These are phyloP conservation scores for Endocladia muricata DNA, from an alignment of 31 red algal genomes.

Conservation along the genomic window DNA sequence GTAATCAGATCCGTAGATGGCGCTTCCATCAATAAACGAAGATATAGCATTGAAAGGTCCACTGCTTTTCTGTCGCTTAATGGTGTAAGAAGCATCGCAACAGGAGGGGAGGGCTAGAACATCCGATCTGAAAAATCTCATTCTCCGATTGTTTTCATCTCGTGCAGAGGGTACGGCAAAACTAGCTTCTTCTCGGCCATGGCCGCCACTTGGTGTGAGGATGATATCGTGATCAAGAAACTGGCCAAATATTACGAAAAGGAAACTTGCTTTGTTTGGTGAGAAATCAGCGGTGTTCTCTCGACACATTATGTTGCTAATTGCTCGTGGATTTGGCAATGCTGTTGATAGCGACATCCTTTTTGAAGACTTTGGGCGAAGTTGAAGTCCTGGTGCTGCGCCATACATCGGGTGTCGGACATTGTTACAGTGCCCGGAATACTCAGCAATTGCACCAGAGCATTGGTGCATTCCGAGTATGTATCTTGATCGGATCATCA, in stretches of 20 bases:
- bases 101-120: neutral
- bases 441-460: neutral
- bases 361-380: neutral
- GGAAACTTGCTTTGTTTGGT: neutral
- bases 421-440: neutral
- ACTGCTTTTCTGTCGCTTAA: neutral
- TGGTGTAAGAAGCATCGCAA: neutral
- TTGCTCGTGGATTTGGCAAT: neutral
- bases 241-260: slow-evolving; percentile 28
- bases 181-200: neutral
- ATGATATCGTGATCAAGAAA: slow-evolving; percentile 40
- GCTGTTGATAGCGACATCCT: neutral
- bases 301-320: neutral
- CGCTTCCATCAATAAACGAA: slow-evolving; percentile 20
- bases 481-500: neutral
- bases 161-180: neutral
- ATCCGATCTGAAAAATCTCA: slow-evolving; percentile 5
- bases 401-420: neutral
- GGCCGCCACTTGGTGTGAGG: slow-evolving; percentile 6
- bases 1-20: slow-evolving; percentile 16
- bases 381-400: neutral
- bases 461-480: neutral
- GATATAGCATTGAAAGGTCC: slow-evolving; percentile 7
- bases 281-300: neutral
- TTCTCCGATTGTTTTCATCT: neutral